Percentiles rank a stretch among this genome's conserved stretches.
These are phyloP conservation scores for Penicillium sp. DNA, from an alignment of 2,329 filamentous ascomycete species.

Conservation along the genomic window DNA sequence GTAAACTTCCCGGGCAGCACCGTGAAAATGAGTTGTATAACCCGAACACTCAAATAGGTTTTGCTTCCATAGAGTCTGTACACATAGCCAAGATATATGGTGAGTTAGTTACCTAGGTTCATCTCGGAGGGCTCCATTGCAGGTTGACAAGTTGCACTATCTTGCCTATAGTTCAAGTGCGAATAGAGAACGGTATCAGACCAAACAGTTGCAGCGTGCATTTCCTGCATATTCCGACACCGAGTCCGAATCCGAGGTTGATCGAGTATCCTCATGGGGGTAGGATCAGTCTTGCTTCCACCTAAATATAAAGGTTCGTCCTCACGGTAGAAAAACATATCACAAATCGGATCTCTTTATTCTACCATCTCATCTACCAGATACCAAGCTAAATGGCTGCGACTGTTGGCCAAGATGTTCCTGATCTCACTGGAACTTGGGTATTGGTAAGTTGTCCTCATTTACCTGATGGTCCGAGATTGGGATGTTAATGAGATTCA, in stretches of 20 bases:
- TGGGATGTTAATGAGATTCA: neutral
- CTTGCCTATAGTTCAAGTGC: neutral
- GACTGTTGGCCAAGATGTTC: neutral
- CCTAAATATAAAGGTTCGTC: neutral
- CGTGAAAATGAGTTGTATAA: neutral
- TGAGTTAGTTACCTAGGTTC: too few relatives aligned
- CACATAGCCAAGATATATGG: too few relatives aligned
- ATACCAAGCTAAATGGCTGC: conserved; percentile 6
- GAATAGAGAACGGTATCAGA: neutral
- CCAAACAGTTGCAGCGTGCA: neutral
- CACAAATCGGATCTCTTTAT: neutral
- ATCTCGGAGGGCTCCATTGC: too few relatives aligned
- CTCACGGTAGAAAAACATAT: neutral
- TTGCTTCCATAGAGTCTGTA: neutral
- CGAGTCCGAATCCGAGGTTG: conserved; percentile 17
- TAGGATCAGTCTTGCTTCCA: neutral
- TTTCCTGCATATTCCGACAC: conserved; percentile 8
- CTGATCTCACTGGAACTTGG: conserved; percentile 17
- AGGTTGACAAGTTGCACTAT: neutral
- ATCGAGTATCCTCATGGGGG: neutral
- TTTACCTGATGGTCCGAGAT: neutral
- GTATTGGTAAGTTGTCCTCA: conserved; percentile 9
- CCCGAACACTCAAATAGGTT: neutral
- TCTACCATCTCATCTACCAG: neutral
- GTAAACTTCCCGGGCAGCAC: too few relatives aligned